Evolutionary conservation across 31 red algal genomes (phyloP), one percentile per base, ranked within the genome.

Genomic region (Odonthalia washingtoniensis): DNA sequence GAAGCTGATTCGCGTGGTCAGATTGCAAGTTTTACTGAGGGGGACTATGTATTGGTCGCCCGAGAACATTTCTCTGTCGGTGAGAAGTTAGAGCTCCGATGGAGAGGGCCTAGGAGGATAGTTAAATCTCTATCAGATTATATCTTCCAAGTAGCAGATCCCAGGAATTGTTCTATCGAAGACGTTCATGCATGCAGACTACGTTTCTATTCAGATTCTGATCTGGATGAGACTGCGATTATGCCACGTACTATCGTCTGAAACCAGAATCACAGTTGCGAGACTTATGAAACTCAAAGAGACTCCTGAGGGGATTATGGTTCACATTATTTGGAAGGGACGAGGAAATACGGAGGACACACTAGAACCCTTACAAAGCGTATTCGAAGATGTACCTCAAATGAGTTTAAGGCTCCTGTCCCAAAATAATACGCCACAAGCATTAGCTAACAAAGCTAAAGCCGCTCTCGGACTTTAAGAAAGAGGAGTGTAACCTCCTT

Each of bases 11-110:
- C 43, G 18, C 39, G 69, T 32, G 39, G 38, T 34, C 33, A 65
- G 31, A 2, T 83, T 17, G 28, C 79, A 34, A 38, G 68, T 68
- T 36, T 75, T 38, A 40, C 36, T 35, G 61, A 69, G 26, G 79
- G 79, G 41, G 57, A 83, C 43, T 83, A 67, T 69, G 79, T 83
- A 40, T 57, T 83, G 35, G 79, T 83, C 34, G 53, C 60, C 14
- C 61, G 52, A 35, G 6, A 68, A 17, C 57, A 83, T 28, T 83
- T 38, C 46, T 21, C 31, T 42, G 53, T 38, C 3, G 62, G 62
- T 66, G 79, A 83, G 34, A 83, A 83, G 61, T 43, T 83, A 35
- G 53, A 49, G 32, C 57, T 83, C 18, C 62, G 62, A 14, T 69
- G 57, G 62, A 45, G 32, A 24, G 62, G 79, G 68, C 62, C 79